A percentile compares a stretch with the other conserved stretches of the same genome.
Conservation (phyloP, 2,329 filamentous ascomycete genomes). For the Paecilomyces variotii region DNA sequence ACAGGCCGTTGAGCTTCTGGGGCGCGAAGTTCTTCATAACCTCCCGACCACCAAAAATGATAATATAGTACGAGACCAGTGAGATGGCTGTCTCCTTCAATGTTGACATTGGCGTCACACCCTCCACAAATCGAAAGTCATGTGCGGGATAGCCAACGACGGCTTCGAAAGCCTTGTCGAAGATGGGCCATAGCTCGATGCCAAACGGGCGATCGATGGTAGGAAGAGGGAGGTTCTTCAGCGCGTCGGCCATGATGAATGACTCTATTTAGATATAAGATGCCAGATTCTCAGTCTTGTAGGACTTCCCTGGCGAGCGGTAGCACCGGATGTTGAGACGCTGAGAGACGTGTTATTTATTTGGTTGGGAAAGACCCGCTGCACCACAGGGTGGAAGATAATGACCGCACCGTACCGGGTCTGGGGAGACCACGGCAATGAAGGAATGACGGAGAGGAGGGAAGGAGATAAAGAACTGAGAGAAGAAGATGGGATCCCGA, state of each 20-base stretch:
- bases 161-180: conserved; percentile 74
- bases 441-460: conserved; percentile 10
- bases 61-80: conserved; percentile 79
- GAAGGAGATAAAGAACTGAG: conserved; percentile 6
- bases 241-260: conserved; percentile 41
- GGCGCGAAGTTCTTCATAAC: conserved; percentile 80
- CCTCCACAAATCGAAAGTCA: conserved; percentile 75
- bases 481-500: conserved; percentile 1
- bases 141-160: conserved; percentile 74
- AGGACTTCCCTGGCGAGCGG: not conserved
- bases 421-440: conserved; percentile 15
- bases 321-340: conserved; percentile 5
- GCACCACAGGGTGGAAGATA: conserved; percentile 8
- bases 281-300: not conserved
- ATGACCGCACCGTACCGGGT: conserved; percentile 16
- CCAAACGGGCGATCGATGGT: conserved; percentile 90
- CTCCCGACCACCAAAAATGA: conserved; percentile 89
- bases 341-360: conserved; percentile 7
- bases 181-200: conserved; percentile 85
- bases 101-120: conserved; percentile 82
- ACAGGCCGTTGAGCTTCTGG: conserved; percentile 79
- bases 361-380: conserved; percentile 1
- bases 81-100: conserved; percentile 72
- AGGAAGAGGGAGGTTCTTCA: conserved; percentile 53
- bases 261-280: conserved; percentile 1